Percentiles rank a stretch among this genome's conserved stretches.
Conservation (phyloP, 2,329 filamentous ascomycete species). For the Xylaria sp. region DNA sequence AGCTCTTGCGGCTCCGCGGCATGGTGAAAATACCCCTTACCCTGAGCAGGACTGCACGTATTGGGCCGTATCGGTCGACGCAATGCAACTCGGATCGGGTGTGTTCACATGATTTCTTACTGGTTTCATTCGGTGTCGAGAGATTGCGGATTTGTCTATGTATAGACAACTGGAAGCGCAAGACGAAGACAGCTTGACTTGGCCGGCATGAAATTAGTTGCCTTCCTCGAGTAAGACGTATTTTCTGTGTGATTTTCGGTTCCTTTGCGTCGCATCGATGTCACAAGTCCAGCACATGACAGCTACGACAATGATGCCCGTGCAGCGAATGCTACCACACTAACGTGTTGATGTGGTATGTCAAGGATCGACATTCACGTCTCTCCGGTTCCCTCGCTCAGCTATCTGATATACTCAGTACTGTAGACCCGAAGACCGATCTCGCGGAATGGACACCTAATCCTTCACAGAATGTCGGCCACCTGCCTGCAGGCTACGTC, state of each 20-base stretch:
- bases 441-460: slow-evolving; percentile 16
- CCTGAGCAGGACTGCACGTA: slow-evolving; percentile 6
- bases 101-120: slow-evolving; percentile 18
- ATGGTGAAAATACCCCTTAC: slow-evolving; percentile 15
- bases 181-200: background rate
- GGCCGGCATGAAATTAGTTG: slow-evolving; percentile 3
- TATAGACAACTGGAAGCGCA: slow-evolving; percentile 1
- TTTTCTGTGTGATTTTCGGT: background rate
- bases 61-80: slow-evolving; percentile 4
- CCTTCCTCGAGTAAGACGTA: slow-evolving; percentile 2
- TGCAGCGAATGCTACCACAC: slow-evolving; percentile 24
- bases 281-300: slow-evolving; percentile 27
- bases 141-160: background rate
- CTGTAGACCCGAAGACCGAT: slow-evolving; percentile 14
- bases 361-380: slow-evolving; percentile 26
- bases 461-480: background rate
- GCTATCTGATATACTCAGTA: slow-evolving; percentile 15
- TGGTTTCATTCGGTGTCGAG: slow-evolving; percentile 2
- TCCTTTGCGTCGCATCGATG: slow-evolving; percentile 1
- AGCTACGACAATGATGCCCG: slow-evolving; percentile 2
- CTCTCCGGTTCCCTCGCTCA: slow-evolving; percentile 4
- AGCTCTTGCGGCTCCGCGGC: slow-evolving; percentile 32
- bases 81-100: slow-evolving; percentile 10
- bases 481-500: slow-evolving; percentile 13
- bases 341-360: slow-evolving; percentile 19